Conservation (phyloP, 2,329 filamentous ascomycete genomes). For the Ceratocystis ficicola region DNA sequence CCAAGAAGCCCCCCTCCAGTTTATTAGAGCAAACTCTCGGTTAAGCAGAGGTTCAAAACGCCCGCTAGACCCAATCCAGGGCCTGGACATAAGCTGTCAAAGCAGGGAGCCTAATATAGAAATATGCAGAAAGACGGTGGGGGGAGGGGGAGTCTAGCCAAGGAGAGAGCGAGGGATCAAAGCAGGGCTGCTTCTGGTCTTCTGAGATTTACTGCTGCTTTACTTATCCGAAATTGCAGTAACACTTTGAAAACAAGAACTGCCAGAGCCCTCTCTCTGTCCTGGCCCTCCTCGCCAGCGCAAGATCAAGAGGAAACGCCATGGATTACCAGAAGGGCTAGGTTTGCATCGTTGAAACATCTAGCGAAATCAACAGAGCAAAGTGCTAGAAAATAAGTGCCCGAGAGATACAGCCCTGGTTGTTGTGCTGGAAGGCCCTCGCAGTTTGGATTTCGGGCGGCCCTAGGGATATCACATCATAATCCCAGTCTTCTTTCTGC, state of each 20-base stretch:
- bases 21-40: neutral
- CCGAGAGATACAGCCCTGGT: too few relatives aligned
- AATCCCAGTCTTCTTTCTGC: too few relatives aligned
- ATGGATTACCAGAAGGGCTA: neutral
- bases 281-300: neutral
- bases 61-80: neutral
- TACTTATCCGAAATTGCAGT: constrained; percentile 2
- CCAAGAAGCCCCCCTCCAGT: neutral
- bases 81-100: neutral
- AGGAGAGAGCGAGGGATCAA: neutral
- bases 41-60: neutral
- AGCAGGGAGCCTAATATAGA: neutral
- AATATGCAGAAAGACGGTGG: too few relatives aligned
- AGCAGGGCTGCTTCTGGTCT: neutral
- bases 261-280: neutral
- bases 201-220: neutral
- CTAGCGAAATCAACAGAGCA: neutral
- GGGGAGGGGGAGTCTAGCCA: neutral
- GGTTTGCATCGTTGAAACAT: neutral
- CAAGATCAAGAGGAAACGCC: neutral
- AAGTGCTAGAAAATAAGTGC: too few relatives aligned
- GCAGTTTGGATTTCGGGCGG: too few relatives aligned
- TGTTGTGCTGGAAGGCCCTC: too few relatives aligned
- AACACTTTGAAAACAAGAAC: neutral
- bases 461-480: too few relatives aligned